These are phyloP conservation scores for Arthrocladium fulminans DNA, from an alignment of 2,329 filamentous ascomycete genomes.

Conservation along the genomic window DNA sequence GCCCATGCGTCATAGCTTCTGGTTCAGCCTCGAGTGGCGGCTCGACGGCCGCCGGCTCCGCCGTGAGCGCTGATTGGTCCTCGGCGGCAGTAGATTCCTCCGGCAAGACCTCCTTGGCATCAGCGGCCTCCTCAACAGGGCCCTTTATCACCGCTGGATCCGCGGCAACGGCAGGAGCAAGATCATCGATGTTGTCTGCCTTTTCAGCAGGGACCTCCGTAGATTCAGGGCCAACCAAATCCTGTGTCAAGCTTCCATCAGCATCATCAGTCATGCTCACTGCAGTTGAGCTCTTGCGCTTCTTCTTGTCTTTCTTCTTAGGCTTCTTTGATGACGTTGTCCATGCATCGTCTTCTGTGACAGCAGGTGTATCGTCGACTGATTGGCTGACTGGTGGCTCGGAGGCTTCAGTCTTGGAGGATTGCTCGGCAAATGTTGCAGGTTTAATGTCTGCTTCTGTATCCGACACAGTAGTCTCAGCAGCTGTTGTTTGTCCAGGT, in stretches of 20 bases:
- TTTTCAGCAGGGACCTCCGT: background rate
- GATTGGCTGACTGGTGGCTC: background rate
- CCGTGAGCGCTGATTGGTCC: background rate
- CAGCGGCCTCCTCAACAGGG: background rate
- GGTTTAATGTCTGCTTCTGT: background rate
- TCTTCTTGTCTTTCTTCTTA: slow-evolving; percentile 14
- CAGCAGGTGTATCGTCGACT: background rate
- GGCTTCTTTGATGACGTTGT: slow-evolving; percentile 5
- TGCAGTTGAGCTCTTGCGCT: slow-evolving; percentile 5
- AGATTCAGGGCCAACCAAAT: background rate
- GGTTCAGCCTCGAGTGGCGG: no score
- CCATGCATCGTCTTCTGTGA: slow-evolving; percentile 8
- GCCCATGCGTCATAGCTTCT: no score
- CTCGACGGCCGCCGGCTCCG: background rate
- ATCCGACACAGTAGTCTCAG: background rate
- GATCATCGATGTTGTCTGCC: background rate
- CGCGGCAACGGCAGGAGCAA: background rate
- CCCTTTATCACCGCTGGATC: background rate
- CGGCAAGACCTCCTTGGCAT: background rate
- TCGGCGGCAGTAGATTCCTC: background rate
- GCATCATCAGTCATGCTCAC: background rate
- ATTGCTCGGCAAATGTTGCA: background rate
- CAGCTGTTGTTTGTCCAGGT: background rate
- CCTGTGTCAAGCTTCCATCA: background rate
- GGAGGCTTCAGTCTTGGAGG: background rate